Conservation (phyloP, 2,329 filamentous ascomycete genomes). For the Scolecobasidium constrictum region DNA sequence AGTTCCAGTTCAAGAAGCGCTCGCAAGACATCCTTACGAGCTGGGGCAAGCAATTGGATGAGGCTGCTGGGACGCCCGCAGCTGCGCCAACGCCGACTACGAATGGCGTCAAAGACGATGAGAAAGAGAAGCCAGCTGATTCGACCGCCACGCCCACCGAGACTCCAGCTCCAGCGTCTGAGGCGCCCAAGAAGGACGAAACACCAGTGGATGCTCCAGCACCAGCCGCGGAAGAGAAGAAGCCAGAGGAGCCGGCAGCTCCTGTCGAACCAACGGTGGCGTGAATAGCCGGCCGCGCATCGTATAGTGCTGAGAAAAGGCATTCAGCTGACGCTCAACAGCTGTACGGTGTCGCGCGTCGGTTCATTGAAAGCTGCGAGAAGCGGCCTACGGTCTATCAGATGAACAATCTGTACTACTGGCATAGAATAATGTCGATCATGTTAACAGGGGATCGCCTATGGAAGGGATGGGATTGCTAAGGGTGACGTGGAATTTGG, state of each 20-base stretch:
- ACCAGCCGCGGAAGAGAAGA: not conserved
- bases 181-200: not conserved
- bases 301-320: too few relatives aligned
- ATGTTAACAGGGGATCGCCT: too few relatives aligned
- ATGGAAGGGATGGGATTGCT: too few relatives aligned
- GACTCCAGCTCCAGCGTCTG: not conserved
- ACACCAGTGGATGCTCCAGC: not conserved
- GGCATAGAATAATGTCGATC: too few relatives aligned
- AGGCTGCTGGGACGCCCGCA: not conserved
- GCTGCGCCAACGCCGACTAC: not conserved
- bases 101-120: constrained; percentile 7
- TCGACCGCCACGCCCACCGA: not conserved
- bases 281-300: too few relatives aligned
- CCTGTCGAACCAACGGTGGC: too few relatives aligned
- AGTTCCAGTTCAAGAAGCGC: constrained; percentile 79
- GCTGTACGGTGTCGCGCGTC: too few relatives aligned
- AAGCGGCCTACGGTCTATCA: too few relatives aligned
- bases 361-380: too few relatives aligned
- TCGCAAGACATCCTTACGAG: constrained; percentile 69
- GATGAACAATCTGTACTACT: too few relatives aligned
- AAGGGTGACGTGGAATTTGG: too few relatives aligned
- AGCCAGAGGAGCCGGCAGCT: not conserved
- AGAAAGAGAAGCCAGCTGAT: constrained; percentile 3
- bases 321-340: too few relatives aligned
- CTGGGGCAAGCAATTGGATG: constrained; percentile 68